Base-by-base conservation (phyloP, 2,329 filamentous ascomycete genomes). In the Zymoseptoria brevis region DNA sequence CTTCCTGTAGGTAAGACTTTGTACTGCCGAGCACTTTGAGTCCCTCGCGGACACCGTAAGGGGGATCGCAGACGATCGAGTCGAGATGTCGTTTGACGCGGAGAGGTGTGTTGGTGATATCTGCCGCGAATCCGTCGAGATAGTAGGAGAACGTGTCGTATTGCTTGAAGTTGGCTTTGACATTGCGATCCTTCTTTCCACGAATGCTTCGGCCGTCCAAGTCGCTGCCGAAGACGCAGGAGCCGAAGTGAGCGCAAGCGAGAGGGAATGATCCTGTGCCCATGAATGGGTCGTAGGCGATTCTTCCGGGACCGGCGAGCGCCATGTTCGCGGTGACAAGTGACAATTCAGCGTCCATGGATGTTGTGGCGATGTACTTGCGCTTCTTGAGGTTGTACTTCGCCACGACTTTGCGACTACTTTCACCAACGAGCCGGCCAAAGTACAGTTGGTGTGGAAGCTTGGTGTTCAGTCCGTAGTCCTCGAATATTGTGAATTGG, bases 241-340 rank as follows among this genome's bases (percentile, higher is more conserved):
- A 90, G 1, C 94, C 94, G 68, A 96, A 96, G 74, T 96, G 88
- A 1, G 92, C 88, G 67, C 89, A 93, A 0, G 94, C 90, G 22
- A 99, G 79, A 0, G 90, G 88, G 70, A 99, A 97, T 57, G 90
- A 93, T 4, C 93, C 94, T 0, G 94, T 97, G 4, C 94, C 94
- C 60, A 94, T 91, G 71, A 99, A 99, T 0, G 94, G 94, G 67
- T 99, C 94, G 69, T 93, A 96, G 68, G 96, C 89, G 1, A 97
- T 72, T 70, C 89, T 95, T 0, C 90, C 93, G 0, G 91, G 88
- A 0, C 79, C 86, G 0, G 91, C 91, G 13, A 89, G 83, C 0
- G 90, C 89, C 66, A 99, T 85, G 70, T 97, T 99, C 1, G 93
- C 94, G 0, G 92, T 96, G 21, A 99, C 79, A 0, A 99, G 81